A percentile compares a stretch with the other conserved stretches of the same genome.
phyloP scores from a whole-genome alignment of 2,329 filamentous ascomycete genomes.

The Periconia sp. region DNA sequence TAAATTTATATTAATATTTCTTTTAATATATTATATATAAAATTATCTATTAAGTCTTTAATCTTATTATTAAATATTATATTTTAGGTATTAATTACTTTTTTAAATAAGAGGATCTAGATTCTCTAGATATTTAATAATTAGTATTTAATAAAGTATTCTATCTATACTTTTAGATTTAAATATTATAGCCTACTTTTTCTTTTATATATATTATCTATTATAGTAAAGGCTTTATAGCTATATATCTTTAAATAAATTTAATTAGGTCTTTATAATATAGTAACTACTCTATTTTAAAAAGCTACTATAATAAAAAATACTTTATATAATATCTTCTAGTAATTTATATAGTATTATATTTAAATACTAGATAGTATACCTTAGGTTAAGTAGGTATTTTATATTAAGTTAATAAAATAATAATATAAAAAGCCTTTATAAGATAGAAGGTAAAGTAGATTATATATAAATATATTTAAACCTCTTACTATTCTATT shows the following conservation, averaged over 20 bases:
- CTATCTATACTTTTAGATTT: constrained; percentile 1
- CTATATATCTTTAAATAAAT: constrained; percentile 11
- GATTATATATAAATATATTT: no score
- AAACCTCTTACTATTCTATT: no score
- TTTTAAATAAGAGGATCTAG: background rate
- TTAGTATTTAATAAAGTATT: background rate
- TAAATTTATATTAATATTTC: constrained; percentile 7
- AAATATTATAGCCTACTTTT: background rate
- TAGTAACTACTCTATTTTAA: background rate
- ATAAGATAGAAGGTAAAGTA: no score
- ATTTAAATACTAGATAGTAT: no score
- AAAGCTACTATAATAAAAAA: constrained; percentile 6
- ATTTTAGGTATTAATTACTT: background rate
- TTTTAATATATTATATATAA: constrained; percentile 10
- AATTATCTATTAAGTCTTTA: constrained; percentile 12
- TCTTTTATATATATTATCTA: background rate
- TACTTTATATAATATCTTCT: constrained; percentile 11
- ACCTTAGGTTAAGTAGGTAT: no score
- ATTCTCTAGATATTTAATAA: background rate
- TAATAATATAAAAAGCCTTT: no score
- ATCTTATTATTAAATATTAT: constrained; percentile 4
- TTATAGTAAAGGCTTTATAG: constrained; percentile 11
- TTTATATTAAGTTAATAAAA: no score
- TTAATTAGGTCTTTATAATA: constrained; percentile 2
- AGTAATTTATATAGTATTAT: constrained; percentile 8